phyloP scores from a whole-genome alignment of 306 rosid species.

The Pachyrhizus erosus region DNA sequence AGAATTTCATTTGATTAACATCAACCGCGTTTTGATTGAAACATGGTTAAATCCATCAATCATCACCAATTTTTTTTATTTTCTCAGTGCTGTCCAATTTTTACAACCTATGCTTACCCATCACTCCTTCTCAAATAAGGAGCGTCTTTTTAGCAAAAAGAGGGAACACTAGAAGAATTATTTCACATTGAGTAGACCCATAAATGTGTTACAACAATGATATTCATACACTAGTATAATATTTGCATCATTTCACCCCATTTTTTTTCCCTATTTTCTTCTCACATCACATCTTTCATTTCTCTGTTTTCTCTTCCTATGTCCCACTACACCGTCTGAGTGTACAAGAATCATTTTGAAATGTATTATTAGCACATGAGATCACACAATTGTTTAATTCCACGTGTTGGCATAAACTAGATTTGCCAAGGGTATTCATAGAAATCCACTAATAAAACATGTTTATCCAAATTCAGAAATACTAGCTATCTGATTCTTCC shows the following conservation, averaged over 20 bases:
- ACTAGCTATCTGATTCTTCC: neutral
- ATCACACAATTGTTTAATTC: neutral
- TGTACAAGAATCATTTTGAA: neutral
- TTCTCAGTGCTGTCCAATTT: neutral
- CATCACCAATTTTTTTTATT: neutral
- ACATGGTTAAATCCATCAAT: neutral
- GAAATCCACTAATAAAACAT: constrained; percentile 1
- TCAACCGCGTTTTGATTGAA: neutral
- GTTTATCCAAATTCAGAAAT: constrained; percentile 15
- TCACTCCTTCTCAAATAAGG: neutral
- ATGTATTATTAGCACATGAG: neutral
- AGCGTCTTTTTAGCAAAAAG: neutral
- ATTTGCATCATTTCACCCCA: neutral
- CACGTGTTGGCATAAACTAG: neutral
- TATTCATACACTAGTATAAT: neutral
- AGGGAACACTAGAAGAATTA: neutral
- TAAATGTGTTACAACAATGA: neutral
- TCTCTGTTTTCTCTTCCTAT: neutral
- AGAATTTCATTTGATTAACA: neutral
- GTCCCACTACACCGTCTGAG: neutral
- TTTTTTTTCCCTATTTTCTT: neutral
- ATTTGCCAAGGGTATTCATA: neutral
- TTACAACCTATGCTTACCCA: neutral
- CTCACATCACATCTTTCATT: neutral
- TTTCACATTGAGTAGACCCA: too few relatives aligned